Percentiles rank a stretch among this genome's conserved stretches.
Evolutionary conservation across 2,329 filamentous ascomycete genomes (phyloP).

Genomic region (Alternaria dauci): DNA sequence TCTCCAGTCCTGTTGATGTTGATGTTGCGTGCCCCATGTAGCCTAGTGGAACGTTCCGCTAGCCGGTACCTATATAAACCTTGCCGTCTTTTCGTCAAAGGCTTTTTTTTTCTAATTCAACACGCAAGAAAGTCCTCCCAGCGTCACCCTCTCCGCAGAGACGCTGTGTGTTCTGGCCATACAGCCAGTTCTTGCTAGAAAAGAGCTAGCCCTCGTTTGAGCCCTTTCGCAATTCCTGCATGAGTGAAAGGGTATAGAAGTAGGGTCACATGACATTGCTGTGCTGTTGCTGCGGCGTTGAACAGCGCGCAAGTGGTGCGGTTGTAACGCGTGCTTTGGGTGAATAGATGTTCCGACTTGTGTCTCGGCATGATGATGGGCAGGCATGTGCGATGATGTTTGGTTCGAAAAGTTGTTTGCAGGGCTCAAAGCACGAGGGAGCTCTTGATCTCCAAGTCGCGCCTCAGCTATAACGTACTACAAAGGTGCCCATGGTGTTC

Average conservation of each 20-base stretch:
- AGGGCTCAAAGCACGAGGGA: too few relatives aligned
- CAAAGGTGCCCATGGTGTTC: too few relatives aligned
- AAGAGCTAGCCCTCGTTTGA: constrained; percentile 49
- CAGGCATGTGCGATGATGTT: too few relatives aligned
- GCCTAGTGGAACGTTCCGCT: not conserved
- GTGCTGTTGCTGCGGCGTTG: not conserved
- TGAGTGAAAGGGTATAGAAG: constrained; percentile 46
- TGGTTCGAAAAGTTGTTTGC: too few relatives aligned
- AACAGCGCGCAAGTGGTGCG: not conserved
- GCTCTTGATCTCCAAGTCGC: too few relatives aligned
- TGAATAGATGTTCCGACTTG: not conserved
- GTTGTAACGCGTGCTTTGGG: not conserved
- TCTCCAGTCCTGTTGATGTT: not conserved
- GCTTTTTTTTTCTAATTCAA: constrained; percentile 29
- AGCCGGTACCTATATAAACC: constrained; percentile 2
- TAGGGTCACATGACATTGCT: constrained; percentile 34
- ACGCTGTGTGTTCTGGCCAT: constrained; percentile 46
- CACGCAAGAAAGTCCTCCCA: constrained; percentile 47
- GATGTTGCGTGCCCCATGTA: not conserved
- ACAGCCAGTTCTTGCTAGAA: constrained; percentile 47
- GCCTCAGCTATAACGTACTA: too few relatives aligned
- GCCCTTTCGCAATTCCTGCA: constrained; percentile 43
- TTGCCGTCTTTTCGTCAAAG: not conserved
- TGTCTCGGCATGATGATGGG: too few relatives aligned
- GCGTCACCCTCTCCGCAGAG: constrained; percentile 37